phyloP scores from a whole-genome alignment of 768 basidiomycete genomes.

The Neoboletus brunneissimus region DNA sequence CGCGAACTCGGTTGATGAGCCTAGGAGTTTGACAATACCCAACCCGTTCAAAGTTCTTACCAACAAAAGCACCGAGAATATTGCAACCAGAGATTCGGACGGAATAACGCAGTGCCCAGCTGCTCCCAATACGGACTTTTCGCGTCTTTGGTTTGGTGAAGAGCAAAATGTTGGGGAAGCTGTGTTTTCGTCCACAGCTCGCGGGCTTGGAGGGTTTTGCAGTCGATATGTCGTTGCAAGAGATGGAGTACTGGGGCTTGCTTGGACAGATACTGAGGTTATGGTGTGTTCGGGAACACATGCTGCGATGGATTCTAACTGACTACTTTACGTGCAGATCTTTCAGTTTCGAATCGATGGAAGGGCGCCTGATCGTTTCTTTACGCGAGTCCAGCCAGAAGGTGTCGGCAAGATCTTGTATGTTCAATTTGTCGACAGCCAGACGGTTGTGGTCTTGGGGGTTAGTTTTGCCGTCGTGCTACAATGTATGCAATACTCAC shows the following conservation, averaged over 20 bases:
- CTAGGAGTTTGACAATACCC: slow-evolving; percentile 44
- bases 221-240: slow-evolving; percentile 20
- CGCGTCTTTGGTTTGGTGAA: slow-evolving; percentile 26
- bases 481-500: slow-evolving; percentile 1
- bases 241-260: slow-evolving; percentile 38
- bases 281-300: slow-evolving; percentile 14
- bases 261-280: slow-evolving; percentile 45
- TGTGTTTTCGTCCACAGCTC: slow-evolving; percentile 14
- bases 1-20: slow-evolving; percentile 23
- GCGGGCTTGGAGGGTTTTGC: slow-evolving; percentile 16
- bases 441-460: slow-evolving; percentile 25
- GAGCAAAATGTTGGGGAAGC: slow-evolving; percentile 20
- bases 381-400: slow-evolving; percentile 17
- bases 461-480: slow-evolving; percentile 11
- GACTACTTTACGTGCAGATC: slow-evolving; percentile 7
- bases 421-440: slow-evolving; percentile 22
- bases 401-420: slow-evolving; percentile 20
- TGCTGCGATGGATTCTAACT: background rate
- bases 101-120: slow-evolving; percentile 24
- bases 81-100: slow-evolving; percentile 25
- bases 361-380: background rate
- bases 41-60: slow-evolving; percentile 62
- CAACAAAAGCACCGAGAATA: slow-evolving; percentile 47
- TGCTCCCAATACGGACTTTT: slow-evolving; percentile 23
- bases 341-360: slow-evolving; percentile 19